A percentile compares a stretch with the other conserved stretches of the same genome.
phyloP scores from a whole-genome alignment of 176 grass and related monocot species.

The Eremochloa ophiuroides region DNA sequence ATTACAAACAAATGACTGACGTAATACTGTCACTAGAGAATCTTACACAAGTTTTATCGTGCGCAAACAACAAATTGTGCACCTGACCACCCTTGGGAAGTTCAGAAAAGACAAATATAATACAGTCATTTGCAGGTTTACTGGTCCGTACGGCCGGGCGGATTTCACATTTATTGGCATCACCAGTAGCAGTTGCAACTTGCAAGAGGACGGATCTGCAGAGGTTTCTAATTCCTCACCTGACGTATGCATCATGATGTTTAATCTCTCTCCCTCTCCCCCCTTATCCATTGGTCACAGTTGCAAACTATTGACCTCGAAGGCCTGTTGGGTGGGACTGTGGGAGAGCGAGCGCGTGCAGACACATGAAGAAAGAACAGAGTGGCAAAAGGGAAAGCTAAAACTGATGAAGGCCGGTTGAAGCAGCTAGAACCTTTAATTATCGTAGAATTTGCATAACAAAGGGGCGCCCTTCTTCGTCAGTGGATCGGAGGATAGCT shows the following conservation, averaged over 20 bases:
- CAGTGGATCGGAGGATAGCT: background rate
- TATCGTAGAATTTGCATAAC: constrained; percentile 18
- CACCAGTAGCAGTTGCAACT: constrained; percentile 4
- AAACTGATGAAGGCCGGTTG: constrained; percentile 8
- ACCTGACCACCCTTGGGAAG: background rate
- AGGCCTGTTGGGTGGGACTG: background rate
- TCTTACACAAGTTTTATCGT: too few species aligned
- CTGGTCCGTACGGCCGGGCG: background rate
- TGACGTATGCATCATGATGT: constrained; percentile 35
- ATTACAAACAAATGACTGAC: too few species aligned
- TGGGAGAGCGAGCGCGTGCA: background rate
- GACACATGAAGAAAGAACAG: background rate
- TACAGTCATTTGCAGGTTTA: background rate
- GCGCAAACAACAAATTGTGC: background rate
- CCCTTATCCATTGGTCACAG: background rate
- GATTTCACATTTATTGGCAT: constrained; percentile 22
- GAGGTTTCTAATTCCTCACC: constrained; percentile 39
- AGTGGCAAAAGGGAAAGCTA: constrained; percentile 8
- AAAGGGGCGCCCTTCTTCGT: background rate
- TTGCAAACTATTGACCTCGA: background rate
- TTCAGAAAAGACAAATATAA: constrained; percentile 22
- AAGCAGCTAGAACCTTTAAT: constrained; percentile 31
- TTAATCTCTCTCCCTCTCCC: background rate
- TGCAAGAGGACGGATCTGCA: too few species aligned
- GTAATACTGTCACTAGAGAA: too few species aligned